Evolutionary conservation across 169 alveolate species (phyloP).

Genomic region (Plasmodium knowlesi): DNA sequence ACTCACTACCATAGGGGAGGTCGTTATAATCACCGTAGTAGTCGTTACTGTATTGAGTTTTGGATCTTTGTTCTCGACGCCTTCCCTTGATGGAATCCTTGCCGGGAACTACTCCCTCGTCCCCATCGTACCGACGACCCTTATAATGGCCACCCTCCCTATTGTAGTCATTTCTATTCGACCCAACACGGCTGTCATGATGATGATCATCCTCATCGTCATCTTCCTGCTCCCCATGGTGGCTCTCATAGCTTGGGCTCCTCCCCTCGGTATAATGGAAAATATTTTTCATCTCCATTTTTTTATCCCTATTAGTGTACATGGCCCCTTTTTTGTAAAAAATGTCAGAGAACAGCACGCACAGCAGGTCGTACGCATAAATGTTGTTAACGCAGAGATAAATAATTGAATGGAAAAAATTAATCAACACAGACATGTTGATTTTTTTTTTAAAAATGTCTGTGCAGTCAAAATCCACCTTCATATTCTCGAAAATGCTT

Average conservation of each 20-base stretch:
- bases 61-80: background rate
- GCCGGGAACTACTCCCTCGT: background rate
- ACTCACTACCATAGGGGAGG: background rate
- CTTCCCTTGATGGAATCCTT: background rate
- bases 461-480: conserved; percentile 47
- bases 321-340: conserved; percentile 62
- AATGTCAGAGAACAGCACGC: conserved; percentile 70
- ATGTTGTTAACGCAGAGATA: conserved; percentile 51
- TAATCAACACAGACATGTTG: conserved; percentile 47
- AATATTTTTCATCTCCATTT: conserved; percentile 65
- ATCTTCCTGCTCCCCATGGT: conserved; percentile 6
- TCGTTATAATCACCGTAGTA: background rate
- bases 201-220: background rate
- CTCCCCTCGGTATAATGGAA: conserved; percentile 15
- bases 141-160: background rate
- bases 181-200: background rate
- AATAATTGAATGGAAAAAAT: conserved; percentile 61
- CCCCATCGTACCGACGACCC: background rate
- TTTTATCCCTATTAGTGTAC: conserved; percentile 66
- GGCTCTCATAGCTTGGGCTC: background rate
- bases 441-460: conserved; percentile 67
- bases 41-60: background rate
- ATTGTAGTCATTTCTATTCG: background rate
- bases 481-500: conserved; percentile 46
- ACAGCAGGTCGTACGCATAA: conserved; percentile 73